These are phyloP conservation scores for Aegilops umbellulata DNA, from an alignment of 176 grass and related monocot genomes.

Conservation along the genomic window DNA sequence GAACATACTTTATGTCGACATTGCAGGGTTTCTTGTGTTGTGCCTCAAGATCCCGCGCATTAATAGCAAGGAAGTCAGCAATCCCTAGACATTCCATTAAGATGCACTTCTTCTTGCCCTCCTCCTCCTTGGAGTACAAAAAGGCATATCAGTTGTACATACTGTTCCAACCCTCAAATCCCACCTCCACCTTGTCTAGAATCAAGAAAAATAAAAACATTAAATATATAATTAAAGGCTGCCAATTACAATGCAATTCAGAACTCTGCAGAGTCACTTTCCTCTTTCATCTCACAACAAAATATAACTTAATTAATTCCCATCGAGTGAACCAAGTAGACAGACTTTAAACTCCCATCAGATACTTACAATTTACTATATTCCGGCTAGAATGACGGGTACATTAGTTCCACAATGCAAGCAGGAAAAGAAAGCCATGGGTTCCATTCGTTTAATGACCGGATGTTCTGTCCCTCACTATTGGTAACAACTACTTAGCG, in stretches of 20 bases:
- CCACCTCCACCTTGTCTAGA: conserved; percentile 62
- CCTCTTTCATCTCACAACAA: not conserved
- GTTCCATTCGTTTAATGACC: not conserved
- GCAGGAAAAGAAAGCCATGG: not conserved
- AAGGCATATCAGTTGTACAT: conserved; percentile 69
- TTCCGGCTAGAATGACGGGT: too few species aligned
- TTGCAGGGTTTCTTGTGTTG: conserved; percentile 41
- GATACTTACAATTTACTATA: not conserved
- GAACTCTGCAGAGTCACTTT: not conserved
- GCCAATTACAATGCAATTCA: not conserved
- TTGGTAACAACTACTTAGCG: not conserved
- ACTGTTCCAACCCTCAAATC: conserved; percentile 69
- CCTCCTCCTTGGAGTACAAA: conserved; percentile 62
- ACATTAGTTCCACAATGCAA: not conserved
- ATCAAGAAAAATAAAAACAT: not conserved
- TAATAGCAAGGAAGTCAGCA: conserved; percentile 53
- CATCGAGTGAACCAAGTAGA: not conserved
- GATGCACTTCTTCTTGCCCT: conserved; percentile 50
- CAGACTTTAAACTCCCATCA: not conserved
- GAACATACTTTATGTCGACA: conserved; percentile 70
- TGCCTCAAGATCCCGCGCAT: conserved; percentile 55
- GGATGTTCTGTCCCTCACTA: not conserved
- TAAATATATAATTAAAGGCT: not conserved
- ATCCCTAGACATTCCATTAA: conserved; percentile 69
- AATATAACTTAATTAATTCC: not conserved